Evolutionary conservation across 176 grass and related monocot genomes (phyloP), one percentile per base, ranked within the genome.

Genomic region (Oryza meridionalis): DNA sequence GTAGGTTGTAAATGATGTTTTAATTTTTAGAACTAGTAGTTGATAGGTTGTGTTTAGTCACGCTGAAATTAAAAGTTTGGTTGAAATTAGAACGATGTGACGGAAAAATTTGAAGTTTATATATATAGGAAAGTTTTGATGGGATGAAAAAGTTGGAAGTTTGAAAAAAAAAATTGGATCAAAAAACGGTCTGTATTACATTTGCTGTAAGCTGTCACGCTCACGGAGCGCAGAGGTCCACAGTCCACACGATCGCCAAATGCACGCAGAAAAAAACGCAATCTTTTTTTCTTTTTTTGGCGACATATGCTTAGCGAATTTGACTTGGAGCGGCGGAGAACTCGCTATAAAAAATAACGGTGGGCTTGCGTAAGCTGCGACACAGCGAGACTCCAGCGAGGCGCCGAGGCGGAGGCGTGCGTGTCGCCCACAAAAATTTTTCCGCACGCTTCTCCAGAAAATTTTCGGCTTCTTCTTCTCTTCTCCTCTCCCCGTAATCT

Each of bases 181-280:
- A 1, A 27, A 27, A 27, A 1, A 27, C 27, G 27, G 27, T 27
- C 27, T 27, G 2, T 27, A 27, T 33, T 33, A 33, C 2, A 3
- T 2, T 33, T 33, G 32, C 32, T 33, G 5, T 35, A 35, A 46
- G 49, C 14, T 51, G 49, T 51, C 49, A 51, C 3, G 46, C 46
- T 49, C 46, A 49, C 46, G 46, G 47, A 51, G 14, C 3, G 49
- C 13, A 50, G 16, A 5, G 44, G 29, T 35, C 80, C 80, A 82
- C 80, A 17, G 29, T 35, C 80, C 80, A 82, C 80, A 38, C 14
- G 25, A 45, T 31, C 35, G 35, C 51, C 68, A 63, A 29, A 38
- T 21, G 24, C 46, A 26, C 25, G 76, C n/a, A 40, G 11, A 3
- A 65, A 19, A 65, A 17, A 49, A 8, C 1, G 24, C n/a, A 7